Evolutionary conservation across 495 filamentous ascomycete genomes (phyloP).

Genomic region (Daldinia loculata): DNA sequence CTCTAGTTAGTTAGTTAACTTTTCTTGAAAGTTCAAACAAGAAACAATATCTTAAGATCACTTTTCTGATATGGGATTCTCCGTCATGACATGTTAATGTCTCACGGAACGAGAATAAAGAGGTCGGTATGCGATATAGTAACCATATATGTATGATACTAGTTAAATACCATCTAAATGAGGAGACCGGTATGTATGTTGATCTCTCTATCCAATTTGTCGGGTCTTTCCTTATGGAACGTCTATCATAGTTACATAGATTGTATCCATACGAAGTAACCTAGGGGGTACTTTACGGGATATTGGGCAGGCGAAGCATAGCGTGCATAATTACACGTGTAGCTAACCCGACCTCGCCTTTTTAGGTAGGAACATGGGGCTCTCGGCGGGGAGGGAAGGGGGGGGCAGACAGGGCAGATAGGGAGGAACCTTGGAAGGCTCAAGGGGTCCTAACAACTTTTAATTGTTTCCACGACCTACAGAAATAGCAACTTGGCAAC

Average conservation of each 20-base stretch:
- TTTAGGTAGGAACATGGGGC: slow-evolving; percentile 29
- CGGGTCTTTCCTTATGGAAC: slow-evolving; percentile 16
- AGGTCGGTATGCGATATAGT: neutral
- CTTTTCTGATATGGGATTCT: neutral
- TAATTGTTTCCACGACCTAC: slow-evolving; percentile 23
- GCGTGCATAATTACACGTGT: slow-evolving; percentile 5
- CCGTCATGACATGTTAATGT: neutral
- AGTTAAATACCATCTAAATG: neutral
- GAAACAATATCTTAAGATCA: neutral
- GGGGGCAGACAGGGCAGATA: slow-evolving; percentile 3
- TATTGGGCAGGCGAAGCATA: neutral
- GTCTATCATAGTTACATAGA: slow-evolving; percentile 4
- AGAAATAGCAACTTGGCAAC: slow-evolving; percentile 34
- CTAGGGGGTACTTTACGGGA: slow-evolving; percentile 2
- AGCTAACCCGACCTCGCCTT: slow-evolving; percentile 18
- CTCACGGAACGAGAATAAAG: neutral
- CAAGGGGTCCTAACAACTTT: slow-evolving; percentile 27
- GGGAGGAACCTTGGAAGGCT: slow-evolving; percentile 14
- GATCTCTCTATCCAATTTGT: slow-evolving; percentile 31
- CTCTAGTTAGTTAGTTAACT: neutral
- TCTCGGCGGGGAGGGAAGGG: slow-evolving; percentile 33
- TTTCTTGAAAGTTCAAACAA: neutral
- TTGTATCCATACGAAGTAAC: neutral
- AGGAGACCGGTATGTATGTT: slow-evolving; percentile 1
- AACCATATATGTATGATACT: neutral